Percentiles rank a stretch among this genome's conserved stretches.
phyloP scores from a whole-genome alignment of 2,329 filamentous ascomycete species.

The Claviceps humidiphila region DNA sequence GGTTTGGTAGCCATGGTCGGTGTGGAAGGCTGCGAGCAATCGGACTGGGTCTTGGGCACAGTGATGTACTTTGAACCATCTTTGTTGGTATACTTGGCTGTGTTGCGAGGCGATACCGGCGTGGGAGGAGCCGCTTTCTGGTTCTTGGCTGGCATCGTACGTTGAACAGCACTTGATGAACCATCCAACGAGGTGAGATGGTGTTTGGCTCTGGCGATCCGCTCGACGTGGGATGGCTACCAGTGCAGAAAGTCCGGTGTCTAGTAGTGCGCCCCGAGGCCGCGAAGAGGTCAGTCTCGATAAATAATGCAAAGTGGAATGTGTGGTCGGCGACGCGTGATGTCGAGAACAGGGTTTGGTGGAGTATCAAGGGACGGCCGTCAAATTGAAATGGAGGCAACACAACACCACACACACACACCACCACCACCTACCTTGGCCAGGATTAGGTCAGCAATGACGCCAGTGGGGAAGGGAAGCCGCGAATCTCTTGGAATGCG shows the following conservation, averaged over 20 bases:
- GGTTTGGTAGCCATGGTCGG: constrained; percentile 30
- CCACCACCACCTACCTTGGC: constrained; percentile 10
- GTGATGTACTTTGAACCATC: constrained; percentile 59
- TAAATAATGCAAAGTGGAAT: background rate
- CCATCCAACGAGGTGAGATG: constrained; percentile 22
- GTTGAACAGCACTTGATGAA: constrained; percentile 18
- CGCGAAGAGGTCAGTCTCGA: background rate
- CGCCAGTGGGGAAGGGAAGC: constrained; percentile 15
- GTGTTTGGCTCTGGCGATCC: background rate
- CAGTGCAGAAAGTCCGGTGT: background rate
- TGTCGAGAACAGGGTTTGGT: constrained; percentile 3
- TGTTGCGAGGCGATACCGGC: constrained; percentile 39
- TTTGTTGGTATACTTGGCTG: constrained; percentile 53
- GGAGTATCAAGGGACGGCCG: constrained; percentile 10
- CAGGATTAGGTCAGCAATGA: constrained; percentile 28
- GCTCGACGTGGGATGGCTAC: background rate
- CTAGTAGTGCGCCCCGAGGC: constrained; percentile 1
- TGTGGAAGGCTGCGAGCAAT: constrained; percentile 39
- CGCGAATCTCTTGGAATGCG: background rate
- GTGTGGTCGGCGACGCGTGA: background rate
- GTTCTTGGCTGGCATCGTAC: constrained; percentile 39
- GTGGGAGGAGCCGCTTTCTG: constrained; percentile 34
- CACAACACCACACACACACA: constrained; percentile 8
- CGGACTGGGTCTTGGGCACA: constrained; percentile 43
- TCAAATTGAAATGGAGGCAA: constrained; percentile 26